A percentile compares a stretch with the other conserved stretches of the same genome.
Conservation (phyloP, 345 rosid species). For the Erysimum cheiranthoides region DNA sequence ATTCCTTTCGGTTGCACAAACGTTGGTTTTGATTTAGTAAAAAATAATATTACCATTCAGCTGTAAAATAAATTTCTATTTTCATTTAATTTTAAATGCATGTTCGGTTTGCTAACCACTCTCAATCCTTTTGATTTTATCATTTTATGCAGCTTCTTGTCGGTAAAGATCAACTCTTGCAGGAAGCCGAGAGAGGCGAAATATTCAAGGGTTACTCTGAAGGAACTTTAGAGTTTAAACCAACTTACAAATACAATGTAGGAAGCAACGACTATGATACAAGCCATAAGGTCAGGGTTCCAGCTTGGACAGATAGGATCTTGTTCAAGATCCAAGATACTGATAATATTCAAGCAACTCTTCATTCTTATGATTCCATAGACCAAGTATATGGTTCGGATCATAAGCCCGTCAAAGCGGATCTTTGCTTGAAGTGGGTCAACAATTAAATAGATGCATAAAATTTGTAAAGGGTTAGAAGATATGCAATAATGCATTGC, state of each 20-base stretch:
- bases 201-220: slow-evolving; percentile 67
- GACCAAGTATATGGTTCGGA: slow-evolving; percentile 57
- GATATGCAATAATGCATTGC: background rate
- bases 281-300: slow-evolving; percentile 66
- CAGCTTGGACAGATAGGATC: slow-evolving; percentile 69
- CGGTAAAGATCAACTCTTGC: slow-evolving; percentile 70
- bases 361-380: slow-evolving; percentile 57
- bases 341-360: slow-evolving; percentile 41
- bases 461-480: background rate
- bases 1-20: background rate
- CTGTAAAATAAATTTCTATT: background rate
- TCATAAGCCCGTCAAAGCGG: slow-evolving; percentile 66
- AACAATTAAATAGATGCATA: background rate
- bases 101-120: background rate
- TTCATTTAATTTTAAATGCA: background rate
- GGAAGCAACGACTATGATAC: slow-evolving; percentile 72
- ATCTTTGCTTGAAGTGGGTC: slow-evolving; percentile 52
- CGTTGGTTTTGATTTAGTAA: background rate
- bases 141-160: slow-evolving; percentile 54
- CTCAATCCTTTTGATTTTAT: background rate
- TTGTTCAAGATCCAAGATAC: slow-evolving; percentile 54
- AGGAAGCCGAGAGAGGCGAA: slow-evolving; percentile 71
- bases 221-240: slow-evolving; percentile 67
- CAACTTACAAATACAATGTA: slow-evolving; percentile 64
- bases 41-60: background rate